Conservation (phyloP, 1,284 basidiomycete genomes). For the Naganishia sp. region DNA sequence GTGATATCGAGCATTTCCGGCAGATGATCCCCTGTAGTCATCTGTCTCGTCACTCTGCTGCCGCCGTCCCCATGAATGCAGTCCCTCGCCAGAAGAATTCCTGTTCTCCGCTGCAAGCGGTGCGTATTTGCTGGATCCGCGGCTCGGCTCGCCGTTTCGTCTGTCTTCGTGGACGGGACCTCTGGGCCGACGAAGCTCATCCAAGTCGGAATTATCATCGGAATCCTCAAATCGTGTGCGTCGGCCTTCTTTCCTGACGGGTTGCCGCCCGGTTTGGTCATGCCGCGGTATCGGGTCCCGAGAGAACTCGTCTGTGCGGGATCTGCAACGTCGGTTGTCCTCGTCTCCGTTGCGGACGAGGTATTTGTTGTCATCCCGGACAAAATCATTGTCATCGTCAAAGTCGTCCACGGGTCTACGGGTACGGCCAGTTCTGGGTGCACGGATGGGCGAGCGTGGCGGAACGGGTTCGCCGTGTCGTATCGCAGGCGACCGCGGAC, state of each 20-base stretch:
- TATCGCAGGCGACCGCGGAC: slow-evolving; percentile 10
- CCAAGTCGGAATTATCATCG: slow-evolving; percentile 20
- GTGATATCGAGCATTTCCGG: slow-evolving; percentile 6
- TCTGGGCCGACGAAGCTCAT: neutral
- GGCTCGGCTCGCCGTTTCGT: neutral
- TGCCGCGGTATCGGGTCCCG: neutral
- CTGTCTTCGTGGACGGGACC: neutral
- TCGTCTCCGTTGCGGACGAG: slow-evolving; percentile 12
- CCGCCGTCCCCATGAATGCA: slow-evolving; percentile 19
- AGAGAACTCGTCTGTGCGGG: neutral
- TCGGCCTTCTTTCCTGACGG: slow-evolving; percentile 1
- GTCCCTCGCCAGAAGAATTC: slow-evolving; percentile 18
- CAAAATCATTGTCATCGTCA: slow-evolving; percentile 27
- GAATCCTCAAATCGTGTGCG: slow-evolving; percentile 11
- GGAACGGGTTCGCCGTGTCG: slow-evolving; percentile 1
- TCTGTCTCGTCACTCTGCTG: slow-evolving; percentile 3
- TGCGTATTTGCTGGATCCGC: slow-evolving; percentile 18
- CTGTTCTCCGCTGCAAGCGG: slow-evolving; percentile 7
- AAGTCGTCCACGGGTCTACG: neutral
- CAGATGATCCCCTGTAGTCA: neutral
- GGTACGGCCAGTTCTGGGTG: neutral
- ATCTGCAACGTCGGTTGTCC: neutral
- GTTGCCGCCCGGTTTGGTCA: neutral
- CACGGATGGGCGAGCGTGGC: slow-evolving; percentile 1
- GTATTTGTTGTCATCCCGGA: slow-evolving; percentile 19